Evolutionary conservation across 495 filamentous ascomycete genomes (phyloP).

Genomic region (Penicillium maclennaniae): DNA sequence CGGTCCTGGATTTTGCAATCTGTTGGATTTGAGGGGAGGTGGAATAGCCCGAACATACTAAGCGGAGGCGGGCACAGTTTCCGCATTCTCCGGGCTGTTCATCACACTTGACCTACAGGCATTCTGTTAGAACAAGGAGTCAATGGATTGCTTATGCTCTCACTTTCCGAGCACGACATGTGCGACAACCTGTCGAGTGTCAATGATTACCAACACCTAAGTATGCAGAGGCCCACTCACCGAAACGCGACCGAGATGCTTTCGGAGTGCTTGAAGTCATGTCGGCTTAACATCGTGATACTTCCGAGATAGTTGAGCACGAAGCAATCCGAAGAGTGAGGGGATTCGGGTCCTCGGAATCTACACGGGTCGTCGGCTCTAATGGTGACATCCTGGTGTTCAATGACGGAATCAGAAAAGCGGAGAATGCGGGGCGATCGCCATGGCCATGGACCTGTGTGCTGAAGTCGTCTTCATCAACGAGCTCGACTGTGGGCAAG

Average conservation of each 20-base stretch:
- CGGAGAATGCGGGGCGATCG: slow-evolving; percentile 18
- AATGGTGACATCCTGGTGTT: slow-evolving; percentile 13
- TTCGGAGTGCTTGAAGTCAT: slow-evolving; percentile 9
- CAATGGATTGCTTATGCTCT: neutral
- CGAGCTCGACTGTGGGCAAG: too few species aligned
- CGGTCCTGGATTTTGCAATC: neutral
- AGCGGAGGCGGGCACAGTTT: slow-evolving; percentile 24
- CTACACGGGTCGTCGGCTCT: slow-evolving; percentile 8
- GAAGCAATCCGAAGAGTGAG: neutral
- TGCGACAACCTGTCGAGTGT: slow-evolving; percentile 21
- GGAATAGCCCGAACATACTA: slow-evolving; percentile 23
- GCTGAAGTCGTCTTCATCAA: neutral
- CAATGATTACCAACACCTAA: neutral
- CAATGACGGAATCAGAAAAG: slow-evolving; percentile 18
- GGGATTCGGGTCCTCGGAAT: slow-evolving; percentile 11
- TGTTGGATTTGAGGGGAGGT: slow-evolving; percentile 7
- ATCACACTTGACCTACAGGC: slow-evolving; percentile 30
- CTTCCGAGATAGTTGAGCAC: neutral
- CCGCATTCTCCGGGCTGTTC: slow-evolving; percentile 25
- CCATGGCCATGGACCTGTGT: neutral
- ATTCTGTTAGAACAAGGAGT: neutral
- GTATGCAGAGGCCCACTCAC: slow-evolving; percentile 5
- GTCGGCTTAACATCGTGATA: neutral
- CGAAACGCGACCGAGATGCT: slow-evolving; percentile 22
- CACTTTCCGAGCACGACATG: slow-evolving; percentile 28